A percentile compares a stretch with the other conserved stretches of the same genome.
These are phyloP conservation scores for Misopates orontium DNA, from an alignment of 257 asterid genomes.

Conservation along the genomic window DNA sequence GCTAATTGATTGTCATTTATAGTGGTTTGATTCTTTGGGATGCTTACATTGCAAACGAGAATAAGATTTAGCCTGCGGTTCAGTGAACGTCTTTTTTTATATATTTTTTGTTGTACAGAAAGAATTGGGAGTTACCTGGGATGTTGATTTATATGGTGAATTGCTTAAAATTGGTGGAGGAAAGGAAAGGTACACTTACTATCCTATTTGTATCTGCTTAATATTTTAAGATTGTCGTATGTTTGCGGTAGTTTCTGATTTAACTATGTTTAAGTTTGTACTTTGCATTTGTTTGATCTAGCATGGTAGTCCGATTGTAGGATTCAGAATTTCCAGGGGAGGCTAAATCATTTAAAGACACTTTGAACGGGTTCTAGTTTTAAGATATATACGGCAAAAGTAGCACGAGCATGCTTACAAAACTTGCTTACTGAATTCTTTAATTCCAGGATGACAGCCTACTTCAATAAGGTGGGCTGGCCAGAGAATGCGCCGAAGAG, in stretches of 20 bases:
- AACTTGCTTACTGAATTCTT: background rate
- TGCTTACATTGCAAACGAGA: background rate
- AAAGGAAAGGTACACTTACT: constrained; percentile 67
- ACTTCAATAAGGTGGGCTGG: constrained; percentile 93
- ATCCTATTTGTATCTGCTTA: background rate
- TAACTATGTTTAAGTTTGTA: background rate
- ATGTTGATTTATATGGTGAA: constrained; percentile 89
- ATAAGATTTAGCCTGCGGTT: background rate
- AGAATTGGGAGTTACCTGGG: constrained; percentile 93
- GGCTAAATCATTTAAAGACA: background rate
- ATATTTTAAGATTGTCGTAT: background rate
- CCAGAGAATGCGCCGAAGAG: constrained; percentile 88
- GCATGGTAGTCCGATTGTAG: background rate
- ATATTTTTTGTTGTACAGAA: constrained; percentile 46
- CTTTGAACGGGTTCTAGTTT: background rate
- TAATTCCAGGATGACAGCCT: constrained; percentile 81
- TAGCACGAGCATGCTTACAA: constrained; percentile 1
- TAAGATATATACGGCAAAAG: constrained; percentile 13
- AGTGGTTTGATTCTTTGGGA: constrained; percentile 3
- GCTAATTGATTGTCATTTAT: background rate
- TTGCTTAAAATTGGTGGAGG: constrained; percentile 97
- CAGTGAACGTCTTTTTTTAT: background rate
- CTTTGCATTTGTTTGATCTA: background rate
- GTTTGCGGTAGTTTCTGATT: background rate
- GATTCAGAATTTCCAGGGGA: background rate